phyloP scores from a whole-genome alignment of 805 yeast genomes.

The Phaffomyces opuntiae region DNA sequence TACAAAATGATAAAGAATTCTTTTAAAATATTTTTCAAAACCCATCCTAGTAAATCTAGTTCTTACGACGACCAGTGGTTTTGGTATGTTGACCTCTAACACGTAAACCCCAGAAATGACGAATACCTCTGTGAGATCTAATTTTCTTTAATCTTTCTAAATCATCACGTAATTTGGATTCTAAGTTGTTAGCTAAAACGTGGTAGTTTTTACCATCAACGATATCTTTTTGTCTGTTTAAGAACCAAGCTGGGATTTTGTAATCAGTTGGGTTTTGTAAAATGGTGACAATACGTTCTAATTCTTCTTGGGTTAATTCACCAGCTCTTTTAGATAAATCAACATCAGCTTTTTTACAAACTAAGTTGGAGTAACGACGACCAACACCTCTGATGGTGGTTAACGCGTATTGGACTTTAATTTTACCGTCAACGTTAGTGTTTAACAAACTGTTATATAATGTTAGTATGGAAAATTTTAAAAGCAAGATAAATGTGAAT shows the following conservation, averaged over 20 bases:
- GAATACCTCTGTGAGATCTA: conserved; percentile 99
- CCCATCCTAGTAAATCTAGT: conserved; percentile 2
- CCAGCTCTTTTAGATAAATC: conserved; percentile 99
- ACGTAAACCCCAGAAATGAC: conserved; percentile 99
- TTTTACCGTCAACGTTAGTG: conserved; percentile 99
- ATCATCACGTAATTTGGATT: conserved; percentile 99
- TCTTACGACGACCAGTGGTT: conserved; percentile 93
- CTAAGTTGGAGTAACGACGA: conserved; percentile 99
- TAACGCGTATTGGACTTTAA: conserved; percentile 99
- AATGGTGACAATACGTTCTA: conserved; percentile 99
- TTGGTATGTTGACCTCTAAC: conserved; percentile 99
- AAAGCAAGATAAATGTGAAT: no score
- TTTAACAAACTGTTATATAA: conserved; percentile 75
- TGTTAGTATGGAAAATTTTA: conserved; percentile 28
- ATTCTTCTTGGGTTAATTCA: conserved; percentile 99
- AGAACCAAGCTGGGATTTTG: conserved; percentile 99
- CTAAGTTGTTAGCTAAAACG: conserved; percentile 97
- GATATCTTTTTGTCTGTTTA: conserved; percentile 98
- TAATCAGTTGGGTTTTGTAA: conserved; percentile 99
- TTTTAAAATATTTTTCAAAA: conserved; percentile 1
- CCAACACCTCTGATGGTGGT: conserved; percentile 99
- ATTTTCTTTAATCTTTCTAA: conserved; percentile 99
- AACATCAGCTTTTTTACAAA: conserved; percentile 99
- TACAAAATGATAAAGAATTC: conserved; percentile 3
- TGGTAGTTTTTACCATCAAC: conserved; percentile 99